Evolutionary conservation across 257 asterid genomes (phyloP).

Genomic region (Galeopsis tetrahit): DNA sequence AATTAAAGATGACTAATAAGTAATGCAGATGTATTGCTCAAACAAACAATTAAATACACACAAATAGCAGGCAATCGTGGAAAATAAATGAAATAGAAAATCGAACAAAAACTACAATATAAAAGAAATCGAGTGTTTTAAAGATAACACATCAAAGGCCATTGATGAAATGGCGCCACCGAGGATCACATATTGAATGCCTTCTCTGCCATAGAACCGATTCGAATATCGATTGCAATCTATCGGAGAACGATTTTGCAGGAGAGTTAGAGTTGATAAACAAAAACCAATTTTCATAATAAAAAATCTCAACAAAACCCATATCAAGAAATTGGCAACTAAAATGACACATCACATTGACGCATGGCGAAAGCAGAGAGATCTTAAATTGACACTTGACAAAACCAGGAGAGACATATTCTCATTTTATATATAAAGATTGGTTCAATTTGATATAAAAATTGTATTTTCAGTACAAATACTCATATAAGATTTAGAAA

Average conservation of each 20-base stretch:
- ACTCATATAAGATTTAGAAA: no score
- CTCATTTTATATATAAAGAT: no score
- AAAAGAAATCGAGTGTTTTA: background rate
- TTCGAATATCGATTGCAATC: conserved; percentile 3
- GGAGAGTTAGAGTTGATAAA: conserved; percentile 15
- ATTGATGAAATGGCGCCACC: conserved; percentile 59
- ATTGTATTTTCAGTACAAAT: no score
- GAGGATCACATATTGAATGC: conserved; percentile 81
- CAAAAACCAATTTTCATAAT: no score
- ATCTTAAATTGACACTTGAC: no score
- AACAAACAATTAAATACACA: background rate
- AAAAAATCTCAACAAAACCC: no score
- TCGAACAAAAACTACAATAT: background rate
- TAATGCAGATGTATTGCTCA: background rate
- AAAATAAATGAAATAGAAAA: background rate
- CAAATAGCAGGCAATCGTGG: conserved; percentile 5
- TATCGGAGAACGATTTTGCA: background rate
- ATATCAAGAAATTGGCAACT: no score
- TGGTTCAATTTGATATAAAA: no score
- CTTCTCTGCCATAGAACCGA: conserved; percentile 67
- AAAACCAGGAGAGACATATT: no score
- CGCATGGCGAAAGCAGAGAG: no score
- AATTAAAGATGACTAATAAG: background rate
- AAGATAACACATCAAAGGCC: background rate
- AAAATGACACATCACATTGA: no score